A percentile compares a stretch with the other conserved stretches of the same genome.
Evolutionary conservation across 108 stramenopile species (phyloP).

Genomic region (Cylindrotheca closterium): DNA sequence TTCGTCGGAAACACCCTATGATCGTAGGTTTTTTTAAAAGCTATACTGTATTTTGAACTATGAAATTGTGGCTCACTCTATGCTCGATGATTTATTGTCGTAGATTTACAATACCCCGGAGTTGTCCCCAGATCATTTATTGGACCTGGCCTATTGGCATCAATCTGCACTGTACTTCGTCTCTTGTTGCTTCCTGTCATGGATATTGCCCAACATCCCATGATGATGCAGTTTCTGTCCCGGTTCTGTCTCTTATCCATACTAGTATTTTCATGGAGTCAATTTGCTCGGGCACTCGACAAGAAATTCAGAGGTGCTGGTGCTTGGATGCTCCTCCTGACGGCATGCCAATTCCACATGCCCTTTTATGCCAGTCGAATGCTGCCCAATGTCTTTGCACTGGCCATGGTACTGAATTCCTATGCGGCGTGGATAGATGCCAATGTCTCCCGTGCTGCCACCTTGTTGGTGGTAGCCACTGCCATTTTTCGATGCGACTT

Average conservation of each 20-base stretch:
- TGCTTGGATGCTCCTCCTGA: slow-evolving; percentile 65
- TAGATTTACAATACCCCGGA: background rate
- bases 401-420: slow-evolving; percentile 63
- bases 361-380: slow-evolving; percentile 94
- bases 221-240: slow-evolving; percentile 63
- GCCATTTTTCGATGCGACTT: slow-evolving; percentile 95
- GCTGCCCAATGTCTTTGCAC: slow-evolving; percentile 96
- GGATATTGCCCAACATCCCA: slow-evolving; percentile 50
- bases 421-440: slow-evolving; percentile 71
- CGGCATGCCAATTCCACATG: slow-evolving; percentile 92
- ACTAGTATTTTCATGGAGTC: slow-evolving; percentile 54
- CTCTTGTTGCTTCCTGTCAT: slow-evolving; percentile 36
- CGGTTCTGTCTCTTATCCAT: slow-evolving; percentile 53
- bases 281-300: slow-evolving; percentile 47
- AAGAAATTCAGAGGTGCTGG: slow-evolving; percentile 2
- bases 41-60: background rate
- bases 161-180: slow-evolving; percentile 39
- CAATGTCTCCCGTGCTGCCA: slow-evolving; percentile 41
- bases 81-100: no score
- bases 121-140: slow-evolving; percentile 84
- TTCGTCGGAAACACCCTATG: background rate
- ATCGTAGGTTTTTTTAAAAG: background rate
- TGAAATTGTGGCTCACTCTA: no score
- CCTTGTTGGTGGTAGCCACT: slow-evolving; percentile 71
- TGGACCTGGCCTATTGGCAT: slow-evolving; percentile 63